A percentile compares a stretch with the other conserved stretches of the same genome.
Conservation (phyloP, 495 filamentous ascomycete species). For the Penicillium crystallinum region DNA sequence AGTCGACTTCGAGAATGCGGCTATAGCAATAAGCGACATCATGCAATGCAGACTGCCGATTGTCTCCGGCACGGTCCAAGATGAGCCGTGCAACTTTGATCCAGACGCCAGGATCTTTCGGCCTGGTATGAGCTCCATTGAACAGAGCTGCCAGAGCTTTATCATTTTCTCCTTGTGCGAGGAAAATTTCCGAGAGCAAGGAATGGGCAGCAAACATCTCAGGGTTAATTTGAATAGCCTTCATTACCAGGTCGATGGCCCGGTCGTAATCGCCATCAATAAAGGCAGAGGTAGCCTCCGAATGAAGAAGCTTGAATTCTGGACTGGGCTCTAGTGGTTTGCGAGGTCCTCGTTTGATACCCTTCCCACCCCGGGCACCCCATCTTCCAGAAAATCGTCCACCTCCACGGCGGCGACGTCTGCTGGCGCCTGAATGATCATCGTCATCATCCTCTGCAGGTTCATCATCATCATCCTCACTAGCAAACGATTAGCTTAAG, state of each 20-base stretch:
- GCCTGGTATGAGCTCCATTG: slow-evolving; percentile 66
- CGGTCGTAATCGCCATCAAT: slow-evolving; percentile 59
- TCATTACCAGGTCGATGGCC: slow-evolving; percentile 56
- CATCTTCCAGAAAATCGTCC: slow-evolving; percentile 40
- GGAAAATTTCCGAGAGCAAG: slow-evolving; percentile 65
- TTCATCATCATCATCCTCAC: slow-evolving; percentile 17
- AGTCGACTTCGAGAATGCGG: slow-evolving; percentile 59
- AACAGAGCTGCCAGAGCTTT: slow-evolving; percentile 64
- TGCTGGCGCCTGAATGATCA: slow-evolving; percentile 20
- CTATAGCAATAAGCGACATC: slow-evolving; percentile 65
- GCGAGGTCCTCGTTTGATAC: slow-evolving; percentile 59
- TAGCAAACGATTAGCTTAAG: neutral
- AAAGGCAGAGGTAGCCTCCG: slow-evolving; percentile 65
- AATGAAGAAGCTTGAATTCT: slow-evolving; percentile 68
- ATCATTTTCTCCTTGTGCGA: slow-evolving; percentile 60
- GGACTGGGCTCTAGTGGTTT: slow-evolving; percentile 65
- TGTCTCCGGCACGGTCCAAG: slow-evolving; percentile 54
- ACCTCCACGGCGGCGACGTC: slow-evolving; percentile 31
- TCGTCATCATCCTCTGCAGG: slow-evolving; percentile 31
- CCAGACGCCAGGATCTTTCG: slow-evolving; percentile 64
- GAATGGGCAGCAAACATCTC: slow-evolving; percentile 78
- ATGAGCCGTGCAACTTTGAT: slow-evolving; percentile 60
- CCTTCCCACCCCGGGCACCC: slow-evolving; percentile 45
- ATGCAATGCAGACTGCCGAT: slow-evolving; percentile 45
- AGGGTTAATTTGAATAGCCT: slow-evolving; percentile 74